Evolutionary conservation across 495 filamentous ascomycete species (phyloP).

Genomic region (Jackrogersella multiformis): DNA sequence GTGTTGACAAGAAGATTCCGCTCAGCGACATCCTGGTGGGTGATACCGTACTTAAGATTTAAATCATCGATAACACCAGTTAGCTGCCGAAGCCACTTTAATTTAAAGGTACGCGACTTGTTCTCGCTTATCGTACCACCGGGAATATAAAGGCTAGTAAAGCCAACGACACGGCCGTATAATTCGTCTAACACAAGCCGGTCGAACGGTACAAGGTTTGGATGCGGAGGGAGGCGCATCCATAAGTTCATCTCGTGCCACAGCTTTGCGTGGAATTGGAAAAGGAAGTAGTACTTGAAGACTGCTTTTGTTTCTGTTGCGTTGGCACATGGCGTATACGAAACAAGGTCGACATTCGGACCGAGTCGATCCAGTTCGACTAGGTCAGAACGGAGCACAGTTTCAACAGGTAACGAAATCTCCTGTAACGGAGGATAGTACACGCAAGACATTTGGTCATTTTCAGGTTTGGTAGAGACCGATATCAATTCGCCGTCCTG

Average conservation of each 20-base stretch:
- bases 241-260: conserved; percentile 52
- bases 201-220: conserved; percentile 52
- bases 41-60: conserved; percentile 52
- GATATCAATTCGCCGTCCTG: conserved; percentile 21
- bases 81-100: conserved; percentile 52
- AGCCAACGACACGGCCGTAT: conserved; percentile 49
- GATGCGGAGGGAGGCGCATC: conserved; percentile 46
- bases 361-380: not conserved
- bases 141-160: conserved; percentile 51
- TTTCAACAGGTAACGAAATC: not conserved
- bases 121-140: conserved; percentile 45
- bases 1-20: conserved; percentile 53
- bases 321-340: not conserved
- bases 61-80: conserved; percentile 51
- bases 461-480: conserved; percentile 4
- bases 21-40: conserved; percentile 52
- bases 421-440: conserved; percentile 24
- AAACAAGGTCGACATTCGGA: not conserved
- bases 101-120: conserved; percentile 42
- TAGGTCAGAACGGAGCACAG: not conserved
- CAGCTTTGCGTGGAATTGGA: conserved; percentile 20
- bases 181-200: conserved; percentile 50
- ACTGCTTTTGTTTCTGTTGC: not conserved
- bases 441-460: conserved; percentile 12
- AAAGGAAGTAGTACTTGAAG: conserved; percentile 8